phyloP scores from a whole-genome alignment of 148 eudicot species.

The Fagopyrum homotropicum region DNA sequence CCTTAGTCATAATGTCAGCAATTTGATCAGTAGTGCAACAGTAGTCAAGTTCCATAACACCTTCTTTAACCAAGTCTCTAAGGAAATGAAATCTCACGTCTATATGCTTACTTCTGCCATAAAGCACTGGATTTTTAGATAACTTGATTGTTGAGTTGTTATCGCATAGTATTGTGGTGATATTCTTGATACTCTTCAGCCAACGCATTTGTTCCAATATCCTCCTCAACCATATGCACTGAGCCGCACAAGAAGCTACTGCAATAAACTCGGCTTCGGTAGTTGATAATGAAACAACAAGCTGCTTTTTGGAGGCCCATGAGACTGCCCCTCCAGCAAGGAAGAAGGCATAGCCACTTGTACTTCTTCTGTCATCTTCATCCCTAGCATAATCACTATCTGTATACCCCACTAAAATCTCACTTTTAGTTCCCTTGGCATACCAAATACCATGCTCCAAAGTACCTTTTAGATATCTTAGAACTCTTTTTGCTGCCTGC shows the following conservation, averaged over 20 bases:
- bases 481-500: not conserved
- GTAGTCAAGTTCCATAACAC: not conserved
- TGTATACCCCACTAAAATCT: not conserved
- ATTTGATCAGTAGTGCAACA: not conserved
- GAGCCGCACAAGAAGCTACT: not conserved
- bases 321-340: not conserved
- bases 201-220: not conserved
- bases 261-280: conserved; percentile 7
- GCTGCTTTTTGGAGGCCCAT: conserved; percentile 7
- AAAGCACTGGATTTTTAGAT: not conserved
- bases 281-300: not conserved
- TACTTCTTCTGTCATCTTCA: not conserved
- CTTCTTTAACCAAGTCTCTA: not conserved
- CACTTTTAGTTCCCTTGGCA: not conserved
- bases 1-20: not conserved
- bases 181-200: not conserved
- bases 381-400: conserved; percentile 2
- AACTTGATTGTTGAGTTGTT: not conserved
- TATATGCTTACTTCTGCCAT: not conserved
- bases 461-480: not conserved
- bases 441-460: not conserved
- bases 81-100: not conserved
- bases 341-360: not conserved
- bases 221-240: not conserved
- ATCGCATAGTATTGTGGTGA: not conserved